These are phyloP conservation scores for Fagopyrum tataricum DNA, from an alignment of 148 eudicot genomes.

Conservation along the genomic window DNA sequence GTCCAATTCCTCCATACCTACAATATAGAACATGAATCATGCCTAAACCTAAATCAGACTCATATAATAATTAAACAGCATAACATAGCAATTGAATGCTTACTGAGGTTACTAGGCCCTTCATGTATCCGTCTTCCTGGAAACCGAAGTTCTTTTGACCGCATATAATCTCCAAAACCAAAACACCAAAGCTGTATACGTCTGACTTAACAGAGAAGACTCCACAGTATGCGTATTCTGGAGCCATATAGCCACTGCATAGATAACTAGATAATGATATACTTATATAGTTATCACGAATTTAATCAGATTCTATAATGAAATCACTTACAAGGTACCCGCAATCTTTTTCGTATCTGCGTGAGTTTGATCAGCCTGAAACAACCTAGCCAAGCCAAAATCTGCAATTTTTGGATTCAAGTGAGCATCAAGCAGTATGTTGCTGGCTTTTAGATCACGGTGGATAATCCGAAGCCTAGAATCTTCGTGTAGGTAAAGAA, in stretches of 20 bases:
- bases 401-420: conserved; percentile 32
- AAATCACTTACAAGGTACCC: conserved; percentile 32
- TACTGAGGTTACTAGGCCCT: conserved; percentile 37
- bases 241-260: too few relatives aligned
- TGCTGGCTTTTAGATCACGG: conserved; percentile 30
- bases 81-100: conserved; percentile 5
- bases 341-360: conserved; percentile 19
- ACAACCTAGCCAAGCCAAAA: conserved; percentile 33
- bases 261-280: conserved; percentile 18
- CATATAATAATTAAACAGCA: not conserved
- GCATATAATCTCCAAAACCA: too few relatives aligned
- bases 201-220: too few relatives aligned
- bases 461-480: conserved; percentile 22
- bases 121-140: conserved; percentile 20
- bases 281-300: conserved; percentile 18
- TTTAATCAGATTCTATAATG: not conserved
- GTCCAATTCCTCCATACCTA: conserved; percentile 32
- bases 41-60: too few relatives aligned
- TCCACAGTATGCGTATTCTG: too few relatives aligned
- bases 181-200: too few relatives aligned
- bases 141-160: conserved; percentile 30
- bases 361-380: conserved; percentile 25
- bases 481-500: conserved; percentile 27
- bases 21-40: not conserved
- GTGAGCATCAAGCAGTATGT: conserved; percentile 23